Conservation (phyloP, 257 asterid genomes). For the Thymus quinquecostatus region DNA sequence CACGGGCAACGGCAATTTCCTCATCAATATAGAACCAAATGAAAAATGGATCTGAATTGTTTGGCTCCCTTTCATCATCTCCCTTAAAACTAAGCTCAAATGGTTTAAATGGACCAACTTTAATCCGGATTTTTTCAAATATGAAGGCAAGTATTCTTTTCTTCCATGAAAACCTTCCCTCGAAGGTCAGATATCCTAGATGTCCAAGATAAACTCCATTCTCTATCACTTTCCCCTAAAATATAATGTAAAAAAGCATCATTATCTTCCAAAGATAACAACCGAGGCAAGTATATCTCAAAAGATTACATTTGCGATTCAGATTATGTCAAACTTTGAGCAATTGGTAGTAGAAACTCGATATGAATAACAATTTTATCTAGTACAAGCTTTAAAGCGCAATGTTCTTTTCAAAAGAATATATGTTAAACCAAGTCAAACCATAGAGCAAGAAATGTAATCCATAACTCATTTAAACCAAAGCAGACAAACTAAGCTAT, state of each 20-base stretch:
- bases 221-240: slow-evolving; percentile 86
- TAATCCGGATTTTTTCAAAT: slow-evolving; percentile 71
- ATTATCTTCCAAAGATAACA: background rate
- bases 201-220: slow-evolving; percentile 89
- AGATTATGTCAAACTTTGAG: too few species aligned
- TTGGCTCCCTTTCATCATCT: slow-evolving; percentile 75
- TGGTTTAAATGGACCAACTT: slow-evolving; percentile 74
- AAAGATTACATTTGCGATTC: too few species aligned
- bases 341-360: too few species aligned
- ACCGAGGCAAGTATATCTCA: background rate
- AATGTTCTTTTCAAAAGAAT: too few species aligned
- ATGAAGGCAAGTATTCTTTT: slow-evolving; percentile 73
- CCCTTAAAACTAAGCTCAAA: slow-evolving; percentile 70
- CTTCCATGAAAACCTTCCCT: slow-evolving; percentile 89
- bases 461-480: background rate
- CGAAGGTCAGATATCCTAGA: slow-evolving; percentile 75
- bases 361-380: too few species aligned
- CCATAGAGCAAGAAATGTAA: background rate
- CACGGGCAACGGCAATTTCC: slow-evolving; percentile 96
- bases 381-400: too few species aligned
- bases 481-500: background rate
- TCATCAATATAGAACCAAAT: slow-evolving; percentile 91
- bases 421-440: background rate
- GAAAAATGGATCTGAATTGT: slow-evolving; percentile 79
- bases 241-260: slow-evolving; percentile 18